phyloP scores from a whole-genome alignment of 495 filamentous ascomycete genomes.

The Aspergillus nanangensis region DNA sequence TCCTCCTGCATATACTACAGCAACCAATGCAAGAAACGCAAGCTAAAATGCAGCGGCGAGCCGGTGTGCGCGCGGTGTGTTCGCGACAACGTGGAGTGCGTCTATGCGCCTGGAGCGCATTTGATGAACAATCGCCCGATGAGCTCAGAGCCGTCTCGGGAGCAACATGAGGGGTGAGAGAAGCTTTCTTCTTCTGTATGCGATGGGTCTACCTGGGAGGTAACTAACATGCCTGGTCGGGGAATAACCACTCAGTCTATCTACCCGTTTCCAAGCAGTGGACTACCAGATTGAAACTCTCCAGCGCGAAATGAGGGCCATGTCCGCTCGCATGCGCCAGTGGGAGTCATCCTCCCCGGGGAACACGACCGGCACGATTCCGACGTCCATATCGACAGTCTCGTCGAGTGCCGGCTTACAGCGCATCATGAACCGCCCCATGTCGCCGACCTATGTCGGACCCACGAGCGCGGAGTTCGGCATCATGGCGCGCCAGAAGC shows the following conservation, averaged over 20 bases:
- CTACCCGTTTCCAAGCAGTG: constrained; percentile 19
- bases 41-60: constrained; percentile 88
- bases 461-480: constrained; percentile 43
- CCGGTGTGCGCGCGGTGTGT: constrained; percentile 72
- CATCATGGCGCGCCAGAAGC: constrained; percentile 15
- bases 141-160: constrained; percentile 4
- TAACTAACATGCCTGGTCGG: too few relatives aligned
- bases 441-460: constrained; percentile 34
- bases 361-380: constrained; percentile 5
- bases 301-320: constrained; percentile 26
- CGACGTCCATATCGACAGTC: constrained; percentile 2
- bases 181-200: background rate
- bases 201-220: background rate
- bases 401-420: constrained; percentile 14
- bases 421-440: constrained; percentile 34
- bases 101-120: constrained; percentile 44
- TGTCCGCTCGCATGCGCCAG: constrained; percentile 30
- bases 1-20: constrained; percentile 19
- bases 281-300: constrained; percentile 27
- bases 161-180: constrained; percentile 21
- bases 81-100: constrained; percentile 57
- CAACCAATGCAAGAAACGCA: constrained; percentile 86
- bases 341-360: constrained; percentile 19
- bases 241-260: constrained; percentile 13
- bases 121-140: constrained; percentile 4